phyloP scores from a whole-genome alignment of 129 eudicot species.

The Smallanthus sonchifolius region DNA sequence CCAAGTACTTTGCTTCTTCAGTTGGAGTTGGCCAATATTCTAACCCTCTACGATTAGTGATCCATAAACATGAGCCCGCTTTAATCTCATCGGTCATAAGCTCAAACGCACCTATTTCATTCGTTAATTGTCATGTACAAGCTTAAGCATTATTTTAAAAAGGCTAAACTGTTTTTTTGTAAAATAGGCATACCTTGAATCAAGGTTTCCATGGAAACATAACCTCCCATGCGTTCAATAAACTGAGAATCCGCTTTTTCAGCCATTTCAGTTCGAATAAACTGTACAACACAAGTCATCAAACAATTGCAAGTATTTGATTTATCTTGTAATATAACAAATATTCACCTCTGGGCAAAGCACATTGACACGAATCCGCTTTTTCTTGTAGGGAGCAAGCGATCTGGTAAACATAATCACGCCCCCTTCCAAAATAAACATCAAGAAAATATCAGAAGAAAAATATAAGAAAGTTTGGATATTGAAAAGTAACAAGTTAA shows the following conservation, averaged over 20 bases:
- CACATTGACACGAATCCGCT: slow-evolving; percentile 83
- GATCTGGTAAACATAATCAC: slow-evolving; percentile 83
- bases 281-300: slow-evolving; percentile 47
- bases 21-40: slow-evolving; percentile 95
- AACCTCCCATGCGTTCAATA: slow-evolving; percentile 66
- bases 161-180: not conserved
- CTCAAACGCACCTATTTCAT: slow-evolving; percentile 71
- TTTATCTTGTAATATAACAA: not conserved
- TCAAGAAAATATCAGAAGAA: not conserved
- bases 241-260: slow-evolving; percentile 34
- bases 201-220: slow-evolving; percentile 64
- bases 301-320: not conserved
- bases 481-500: slow-evolving; percentile 17
- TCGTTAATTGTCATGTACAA: not conserved
- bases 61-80: slow-evolving; percentile 93
- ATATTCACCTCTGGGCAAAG: slow-evolving; percentile 92
- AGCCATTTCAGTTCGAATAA: slow-evolving; percentile 68
- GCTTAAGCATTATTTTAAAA: slow-evolving; percentile 1
- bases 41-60: slow-evolving; percentile 69
- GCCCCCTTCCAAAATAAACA: slow-evolving; percentile 52
- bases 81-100: slow-evolving; percentile 79
- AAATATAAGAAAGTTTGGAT: not conserved
- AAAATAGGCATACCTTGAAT: slow-evolving; percentile 51
- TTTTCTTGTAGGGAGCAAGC: slow-evolving; percentile 62
- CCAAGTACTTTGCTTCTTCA: slow-evolving; percentile 79